phyloP scores from a whole-genome alignment of 225 moss, liverwort and hornwort species.

The Thuidium tamariscinum region DNA sequence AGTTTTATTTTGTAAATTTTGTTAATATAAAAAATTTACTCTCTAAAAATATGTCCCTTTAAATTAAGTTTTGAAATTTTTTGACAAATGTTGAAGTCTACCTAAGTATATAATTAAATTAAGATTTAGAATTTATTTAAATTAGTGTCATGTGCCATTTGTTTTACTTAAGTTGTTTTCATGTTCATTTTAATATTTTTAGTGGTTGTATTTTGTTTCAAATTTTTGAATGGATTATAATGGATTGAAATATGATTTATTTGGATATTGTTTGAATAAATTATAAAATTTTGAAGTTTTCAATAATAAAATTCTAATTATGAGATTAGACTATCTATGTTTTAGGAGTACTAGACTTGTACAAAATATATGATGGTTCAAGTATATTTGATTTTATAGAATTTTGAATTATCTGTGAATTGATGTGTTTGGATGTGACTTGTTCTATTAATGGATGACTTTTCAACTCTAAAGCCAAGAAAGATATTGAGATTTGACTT shows the following conservation, averaged over 20 bases:
- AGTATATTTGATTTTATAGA: no score
- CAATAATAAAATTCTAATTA: neutral
- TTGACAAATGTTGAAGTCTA: accelerated
- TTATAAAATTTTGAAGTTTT: neutral
- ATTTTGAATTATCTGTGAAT: neutral
- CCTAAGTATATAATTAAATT: no score
- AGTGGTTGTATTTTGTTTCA: neutral
- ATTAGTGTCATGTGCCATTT: no score
- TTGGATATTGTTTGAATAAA: accelerated
- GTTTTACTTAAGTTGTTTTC: neutral
- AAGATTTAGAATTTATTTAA: neutral
- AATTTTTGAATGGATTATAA: neutral
- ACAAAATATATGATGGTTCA: no score
- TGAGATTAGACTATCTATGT: accelerated
- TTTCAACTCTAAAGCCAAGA: no score
- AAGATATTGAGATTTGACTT: neutral
- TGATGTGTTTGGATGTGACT: neutral
- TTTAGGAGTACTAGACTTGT: neutral
- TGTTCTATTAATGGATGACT: neutral
- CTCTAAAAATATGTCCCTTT: no score
- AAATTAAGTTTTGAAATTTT: neutral
- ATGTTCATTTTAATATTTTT: no score
- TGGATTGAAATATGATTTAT: no score
- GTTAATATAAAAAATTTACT: neutral
- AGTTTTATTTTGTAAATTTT: no score